A percentile compares a stretch with the other conserved stretches of the same genome.
These are phyloP conservation scores for Globisporangium camurandrum DNA, from an alignment of 352 stramenopile genomes.

Conservation along the genomic window DNA sequence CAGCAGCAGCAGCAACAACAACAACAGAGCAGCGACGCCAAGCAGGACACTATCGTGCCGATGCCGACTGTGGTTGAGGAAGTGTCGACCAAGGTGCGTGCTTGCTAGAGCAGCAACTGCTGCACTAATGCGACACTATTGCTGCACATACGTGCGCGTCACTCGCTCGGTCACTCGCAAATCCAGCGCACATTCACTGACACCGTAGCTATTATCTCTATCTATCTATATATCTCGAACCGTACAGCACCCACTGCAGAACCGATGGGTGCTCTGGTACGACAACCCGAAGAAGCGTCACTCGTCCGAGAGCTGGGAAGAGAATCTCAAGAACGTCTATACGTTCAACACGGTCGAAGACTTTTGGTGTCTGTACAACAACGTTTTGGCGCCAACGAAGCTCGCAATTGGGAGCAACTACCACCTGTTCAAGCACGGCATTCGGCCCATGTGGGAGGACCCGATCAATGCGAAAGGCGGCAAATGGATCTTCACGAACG, in stretches of 20 bases:
- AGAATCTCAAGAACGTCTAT: slow-evolving; percentile 90
- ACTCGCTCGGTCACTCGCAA: no score
- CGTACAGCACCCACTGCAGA: slow-evolving; percentile 72
- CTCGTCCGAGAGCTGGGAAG: slow-evolving; percentile 82
- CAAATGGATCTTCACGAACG: slow-evolving; percentile 96
- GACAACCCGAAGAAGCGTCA: slow-evolving; percentile 88
- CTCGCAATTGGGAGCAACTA: slow-evolving; percentile 93
- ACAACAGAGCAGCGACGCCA: slow-evolving; percentile 26
- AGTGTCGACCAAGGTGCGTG: slow-evolving; percentile 56
- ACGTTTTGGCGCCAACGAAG: slow-evolving; percentile 87
- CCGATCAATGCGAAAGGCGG: slow-evolving; percentile 91
- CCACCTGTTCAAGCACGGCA: slow-evolving; percentile 95
- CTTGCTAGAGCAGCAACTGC: no score
- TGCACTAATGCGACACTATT: not conserved
- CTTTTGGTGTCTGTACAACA: slow-evolving; percentile 97
- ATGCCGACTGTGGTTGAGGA: slow-evolving; percentile 34
- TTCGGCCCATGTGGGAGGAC: slow-evolving; percentile 97
- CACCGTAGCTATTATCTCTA: no score
- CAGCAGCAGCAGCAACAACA: slow-evolving; percentile 22
- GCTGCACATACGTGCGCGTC: no score
- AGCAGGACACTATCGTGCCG: slow-evolving; percentile 16
- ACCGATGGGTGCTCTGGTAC: slow-evolving; percentile 87
- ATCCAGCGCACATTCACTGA: no score
- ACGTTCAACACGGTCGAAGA: slow-evolving; percentile 94
- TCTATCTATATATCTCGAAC: no score